phyloP scores from a whole-genome alignment of 2,329 filamentous ascomycete genomes.

The Ramularia endophylla region DNA sequence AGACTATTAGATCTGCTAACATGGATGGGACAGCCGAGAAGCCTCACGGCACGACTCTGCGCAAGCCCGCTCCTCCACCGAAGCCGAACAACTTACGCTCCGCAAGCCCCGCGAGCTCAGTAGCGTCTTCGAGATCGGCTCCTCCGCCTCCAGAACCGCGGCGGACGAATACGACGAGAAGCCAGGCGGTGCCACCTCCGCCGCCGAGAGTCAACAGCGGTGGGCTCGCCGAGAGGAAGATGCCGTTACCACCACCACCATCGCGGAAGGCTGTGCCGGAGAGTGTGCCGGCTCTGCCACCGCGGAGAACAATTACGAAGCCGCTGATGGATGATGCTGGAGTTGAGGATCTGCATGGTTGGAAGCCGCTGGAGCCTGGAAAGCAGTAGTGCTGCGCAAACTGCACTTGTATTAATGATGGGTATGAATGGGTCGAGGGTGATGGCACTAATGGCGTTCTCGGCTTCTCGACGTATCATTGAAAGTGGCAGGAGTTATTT shows the following conservation, averaged over 20 bases:
- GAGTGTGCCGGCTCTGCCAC: slow-evolving; percentile 20
- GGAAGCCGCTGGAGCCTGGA: slow-evolving; percentile 27
- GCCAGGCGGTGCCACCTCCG: slow-evolving; percentile 11
- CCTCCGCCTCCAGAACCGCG: slow-evolving; percentile 21
- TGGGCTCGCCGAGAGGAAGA: slow-evolving; percentile 1
- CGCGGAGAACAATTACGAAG: slow-evolving; percentile 19
- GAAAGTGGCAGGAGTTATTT: too few relatives aligned
- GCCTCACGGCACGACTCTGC: slow-evolving; percentile 22
- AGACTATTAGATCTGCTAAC: slow-evolving; percentile 7
- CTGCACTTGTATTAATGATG: background rate
- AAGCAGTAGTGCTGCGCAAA: slow-evolving; percentile 3
- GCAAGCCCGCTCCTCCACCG: slow-evolving; percentile 30
- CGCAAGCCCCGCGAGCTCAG: slow-evolving; percentile 19
- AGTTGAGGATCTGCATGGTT: slow-evolving; percentile 23
- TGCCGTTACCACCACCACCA: slow-evolving; percentile 17
- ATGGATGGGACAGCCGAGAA: slow-evolving; percentile 6
- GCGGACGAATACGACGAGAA: slow-evolving; percentile 9
- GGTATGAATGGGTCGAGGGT: slow-evolving; percentile 5
- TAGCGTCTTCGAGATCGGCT: slow-evolving; percentile 12
- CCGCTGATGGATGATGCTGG: slow-evolving; percentile 27
- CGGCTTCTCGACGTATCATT: too few relatives aligned
- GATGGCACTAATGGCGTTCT: slow-evolving; percentile 6
- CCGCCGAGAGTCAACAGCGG: slow-evolving; percentile 8
- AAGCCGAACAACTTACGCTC: slow-evolving; percentile 31
- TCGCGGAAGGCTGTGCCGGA: slow-evolving; percentile 14